Base-by-base conservation (phyloP, 73 alveolate genomes). In the Urostyla sp. region DNA sequence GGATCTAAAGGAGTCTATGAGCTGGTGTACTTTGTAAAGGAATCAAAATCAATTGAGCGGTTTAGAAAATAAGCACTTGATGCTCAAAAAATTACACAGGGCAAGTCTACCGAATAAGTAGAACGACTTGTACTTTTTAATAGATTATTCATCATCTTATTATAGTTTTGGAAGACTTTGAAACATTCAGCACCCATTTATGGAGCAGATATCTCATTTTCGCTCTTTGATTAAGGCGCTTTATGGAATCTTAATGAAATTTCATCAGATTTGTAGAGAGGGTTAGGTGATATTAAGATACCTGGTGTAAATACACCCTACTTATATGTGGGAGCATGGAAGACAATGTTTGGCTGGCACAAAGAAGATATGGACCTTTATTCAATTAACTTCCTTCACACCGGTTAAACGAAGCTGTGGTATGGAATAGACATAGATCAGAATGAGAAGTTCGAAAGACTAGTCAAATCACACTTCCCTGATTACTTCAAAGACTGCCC, bases 291-390 rank as follows among this genome's bases (percentile, higher is more conserved):
- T 3, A 60, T 35, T 50, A 28, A 86, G 2, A 80, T 93, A 20
- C 57, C 90, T 7, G 98, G 98, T 34, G 95, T 93, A 48, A 93
- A 85, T 57, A 84, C 78, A 32, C 94, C 98, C 27, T 93, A 87
- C 57, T 20, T 91, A 0, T 93, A 93, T 61, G 87, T 87, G 45
- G 98, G 98, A 0, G 72, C 91, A 24, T 91, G 98, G 98, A 91
- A 91, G 54, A 78, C 97, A 8, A 81, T 91, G 90, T 93, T 93
- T 63, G 95, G 97, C 32, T 93, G 98, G 98, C 98, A 93, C 72
- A 91, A 93, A 50, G 98, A 93, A 90, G 98, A 93, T 79, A 34
- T 93, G 76, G 96, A 90, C 61, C 86, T 93, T 20, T 84, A 85
- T 40, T 88, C 96, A 13, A 82, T 87, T 20, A 93, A 93, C 75